Percentiles rank a stretch among this genome's conserved stretches.
phyloP scores from a whole-genome alignment of 305 asterid genomes.

The Fraxinus sp. region DNA sequence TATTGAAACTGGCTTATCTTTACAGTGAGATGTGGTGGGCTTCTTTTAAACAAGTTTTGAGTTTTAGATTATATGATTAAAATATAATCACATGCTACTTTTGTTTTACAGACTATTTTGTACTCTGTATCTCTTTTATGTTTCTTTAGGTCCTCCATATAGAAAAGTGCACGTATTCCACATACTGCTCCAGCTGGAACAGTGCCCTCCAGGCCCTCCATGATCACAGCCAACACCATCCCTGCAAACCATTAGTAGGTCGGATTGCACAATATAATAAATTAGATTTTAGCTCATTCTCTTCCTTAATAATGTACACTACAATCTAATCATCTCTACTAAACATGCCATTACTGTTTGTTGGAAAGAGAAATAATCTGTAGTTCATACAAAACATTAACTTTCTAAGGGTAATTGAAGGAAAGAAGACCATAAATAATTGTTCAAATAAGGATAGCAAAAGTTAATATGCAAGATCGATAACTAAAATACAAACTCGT shows the following conservation, averaged over 20 bases:
- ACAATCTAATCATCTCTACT: not conserved
- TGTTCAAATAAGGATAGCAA: not conserved
- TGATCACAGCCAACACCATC: not conserved
- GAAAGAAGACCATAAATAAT: not conserved
- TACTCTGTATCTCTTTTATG: not conserved
- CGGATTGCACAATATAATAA: not conserved
- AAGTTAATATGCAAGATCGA: not conserved
- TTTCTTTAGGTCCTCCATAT: not conserved
- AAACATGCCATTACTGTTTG: not conserved
- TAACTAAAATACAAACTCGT: not conserved
- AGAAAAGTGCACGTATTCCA: not conserved
- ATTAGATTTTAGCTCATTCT: not conserved
- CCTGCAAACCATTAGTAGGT: not conserved
- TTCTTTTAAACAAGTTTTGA: not conserved
- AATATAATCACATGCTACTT: not conserved
- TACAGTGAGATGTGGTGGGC: not conserved
- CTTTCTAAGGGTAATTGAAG: not conserved
- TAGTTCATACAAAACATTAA: not conserved
- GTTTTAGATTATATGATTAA: not conserved
- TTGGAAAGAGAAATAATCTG: not conserved
- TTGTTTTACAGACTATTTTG: not conserved
- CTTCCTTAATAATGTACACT: not conserved
- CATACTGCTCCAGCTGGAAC: not conserved
- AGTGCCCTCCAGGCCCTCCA: not conserved
- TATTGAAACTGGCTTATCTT: not conserved